These are phyloP conservation scores for Vittaforma corneae DNA, from an alignment of 371 early-diverging fungal genomes.

Conservation along the genomic window DNA sequence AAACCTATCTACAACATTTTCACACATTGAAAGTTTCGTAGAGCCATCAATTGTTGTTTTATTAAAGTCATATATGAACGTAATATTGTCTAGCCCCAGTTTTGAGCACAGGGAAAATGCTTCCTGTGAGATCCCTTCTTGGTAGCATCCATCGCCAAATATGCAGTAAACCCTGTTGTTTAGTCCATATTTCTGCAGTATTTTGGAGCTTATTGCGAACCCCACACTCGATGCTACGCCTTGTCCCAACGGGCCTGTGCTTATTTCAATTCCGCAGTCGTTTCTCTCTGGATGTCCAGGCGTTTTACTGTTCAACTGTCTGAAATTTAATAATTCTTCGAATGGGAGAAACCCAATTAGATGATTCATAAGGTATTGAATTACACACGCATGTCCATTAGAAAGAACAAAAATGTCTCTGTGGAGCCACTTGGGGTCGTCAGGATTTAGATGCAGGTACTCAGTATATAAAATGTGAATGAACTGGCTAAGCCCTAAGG, in stretches of 20 bases:
- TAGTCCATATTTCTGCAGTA: slow-evolving; percentile 62
- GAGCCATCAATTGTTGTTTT: slow-evolving; percentile 77
- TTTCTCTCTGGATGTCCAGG: slow-evolving; percentile 59
- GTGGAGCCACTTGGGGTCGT: slow-evolving; percentile 62
- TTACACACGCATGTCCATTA: slow-evolving; percentile 90
- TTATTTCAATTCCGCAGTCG: slow-evolving; percentile 91
- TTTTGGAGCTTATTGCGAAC: slow-evolving; percentile 68
- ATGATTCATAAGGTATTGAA: slow-evolving; percentile 81
- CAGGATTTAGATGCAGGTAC: slow-evolving; percentile 43
- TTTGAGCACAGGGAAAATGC: slow-evolving; percentile 94
- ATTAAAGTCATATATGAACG: slow-evolving; percentile 90
- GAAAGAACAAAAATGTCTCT: slow-evolving; percentile 94
- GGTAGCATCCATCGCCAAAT: slow-evolving; percentile 92
- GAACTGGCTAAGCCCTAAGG: slow-evolving; percentile 84
- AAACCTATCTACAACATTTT: slow-evolving; percentile 77
- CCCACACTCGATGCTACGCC: slow-evolving; percentile 89
- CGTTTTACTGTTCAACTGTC: slow-evolving; percentile 67
- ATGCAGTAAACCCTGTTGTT: slow-evolving; percentile 74
- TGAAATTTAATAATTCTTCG: slow-evolving; percentile 82
- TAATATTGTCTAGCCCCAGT: slow-evolving; percentile 79
- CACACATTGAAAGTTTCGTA: slow-evolving; percentile 75
- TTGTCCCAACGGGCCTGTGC: slow-evolving; percentile 97
- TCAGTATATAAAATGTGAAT: slow-evolving; percentile 75
- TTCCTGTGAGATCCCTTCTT: slow-evolving; percentile 91
- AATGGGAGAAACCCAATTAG: slow-evolving; percentile 73